Evolutionary conservation across 164 flowering plant species (phyloP).

Genomic region (Aristolochia contorta): DNA sequence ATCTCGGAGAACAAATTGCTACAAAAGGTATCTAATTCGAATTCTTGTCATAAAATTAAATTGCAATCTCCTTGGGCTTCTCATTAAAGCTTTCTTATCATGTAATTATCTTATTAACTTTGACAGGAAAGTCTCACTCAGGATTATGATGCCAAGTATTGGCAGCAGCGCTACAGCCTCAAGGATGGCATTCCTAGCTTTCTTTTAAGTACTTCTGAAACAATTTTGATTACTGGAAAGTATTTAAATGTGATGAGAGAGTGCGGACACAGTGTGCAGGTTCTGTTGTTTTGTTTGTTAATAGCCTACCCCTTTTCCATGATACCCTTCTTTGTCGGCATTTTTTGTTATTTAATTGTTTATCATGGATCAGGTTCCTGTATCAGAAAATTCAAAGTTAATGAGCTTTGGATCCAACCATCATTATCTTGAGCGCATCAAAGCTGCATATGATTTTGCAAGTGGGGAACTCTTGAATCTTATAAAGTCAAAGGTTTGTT

Average conservation of each 20-base stretch:
- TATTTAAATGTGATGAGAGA: slow-evolving; percentile 98
- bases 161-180: slow-evolving; percentile 91
- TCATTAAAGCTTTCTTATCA: neutral
- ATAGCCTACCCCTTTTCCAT: neutral
- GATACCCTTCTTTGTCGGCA: neutral
- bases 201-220: slow-evolving; percentile 75
- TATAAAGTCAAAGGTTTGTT: slow-evolving; percentile 71
- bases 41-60: neutral
- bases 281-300: slow-evolving; percentile 8
- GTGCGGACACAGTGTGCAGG: slow-evolving; percentile 97
- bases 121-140: slow-evolving; percentile 81
- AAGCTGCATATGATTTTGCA: slow-evolving; percentile 83
- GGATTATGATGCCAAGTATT: slow-evolving; percentile 91
- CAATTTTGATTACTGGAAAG: slow-evolving; percentile 95
- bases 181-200: slow-evolving; percentile 91
- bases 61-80: neutral
- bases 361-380: slow-evolving; percentile 51
- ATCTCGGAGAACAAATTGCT: slow-evolving; percentile 86
- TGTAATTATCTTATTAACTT: neutral
- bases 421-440: slow-evolving; percentile 88
- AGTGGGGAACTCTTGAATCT: slow-evolving; percentile 88
- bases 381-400: slow-evolving; percentile 67
- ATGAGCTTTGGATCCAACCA: slow-evolving; percentile 76
- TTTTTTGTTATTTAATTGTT: slow-evolving; percentile 7
- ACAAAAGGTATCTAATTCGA: slow-evolving; percentile 51